phyloP scores from a whole-genome alignment of 306 rosid genomes.

The Hippophae tibetana region DNA sequence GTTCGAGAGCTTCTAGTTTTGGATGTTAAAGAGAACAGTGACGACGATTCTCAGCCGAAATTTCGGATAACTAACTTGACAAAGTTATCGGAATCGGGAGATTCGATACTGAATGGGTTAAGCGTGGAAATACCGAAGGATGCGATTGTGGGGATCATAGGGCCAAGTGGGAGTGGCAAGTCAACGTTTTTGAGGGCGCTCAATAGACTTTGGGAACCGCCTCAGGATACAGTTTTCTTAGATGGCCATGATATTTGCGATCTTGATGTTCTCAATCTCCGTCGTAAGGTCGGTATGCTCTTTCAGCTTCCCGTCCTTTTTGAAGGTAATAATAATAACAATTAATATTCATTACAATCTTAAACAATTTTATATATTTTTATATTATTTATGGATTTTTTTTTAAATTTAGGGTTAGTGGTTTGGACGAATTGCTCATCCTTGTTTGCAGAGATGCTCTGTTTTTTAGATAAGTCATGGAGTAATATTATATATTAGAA shows the following conservation, averaged over 20 bases:
- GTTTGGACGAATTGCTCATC: no score
- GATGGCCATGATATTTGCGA: constrained; percentile 49
- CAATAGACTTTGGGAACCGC: constrained; percentile 92
- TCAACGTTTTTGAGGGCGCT: constrained; percentile 69
- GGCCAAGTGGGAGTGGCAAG: constrained; percentile 92
- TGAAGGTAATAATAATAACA: constrained; percentile 34
- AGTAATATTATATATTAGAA: no score
- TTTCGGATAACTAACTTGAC: constrained; percentile 46
- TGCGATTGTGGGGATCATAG: constrained; percentile 58
- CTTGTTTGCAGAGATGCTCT: no score
- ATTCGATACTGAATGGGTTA: constrained; percentile 47
- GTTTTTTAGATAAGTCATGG: no score
- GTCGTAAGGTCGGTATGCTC: constrained; percentile 94
- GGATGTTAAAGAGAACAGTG: constrained; percentile 18
- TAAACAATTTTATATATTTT: not conserved
- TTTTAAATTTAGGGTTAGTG: no score
- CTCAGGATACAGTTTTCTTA: constrained; percentile 47
- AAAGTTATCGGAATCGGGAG: constrained; percentile 40
- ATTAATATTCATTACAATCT: no score
- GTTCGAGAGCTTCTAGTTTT: constrained; percentile 40
- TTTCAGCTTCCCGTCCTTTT: constrained; percentile 91
- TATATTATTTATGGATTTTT: no score
- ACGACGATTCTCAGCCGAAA: constrained; percentile 17
- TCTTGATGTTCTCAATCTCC: constrained; percentile 66
- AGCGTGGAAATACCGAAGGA: constrained; percentile 55